A percentile compares a stretch with the other conserved stretches of the same genome.
Conservation (phyloP, 2,329 filamentous ascomycete species). For the Aspergillus eucalypticola region DNA sequence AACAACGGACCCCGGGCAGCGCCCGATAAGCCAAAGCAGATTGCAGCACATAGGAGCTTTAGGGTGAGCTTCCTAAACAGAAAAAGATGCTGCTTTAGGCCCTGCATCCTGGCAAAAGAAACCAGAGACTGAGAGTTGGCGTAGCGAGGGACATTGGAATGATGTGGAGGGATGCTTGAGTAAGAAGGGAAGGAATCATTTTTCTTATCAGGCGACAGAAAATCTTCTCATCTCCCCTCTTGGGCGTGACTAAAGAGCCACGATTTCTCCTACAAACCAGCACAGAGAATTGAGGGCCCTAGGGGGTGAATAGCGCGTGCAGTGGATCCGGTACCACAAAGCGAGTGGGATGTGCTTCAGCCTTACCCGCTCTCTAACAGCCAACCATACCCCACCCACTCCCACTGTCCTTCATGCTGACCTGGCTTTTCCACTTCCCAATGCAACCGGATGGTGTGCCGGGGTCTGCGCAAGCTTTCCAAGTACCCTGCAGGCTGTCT, state of each 20-base stretch:
- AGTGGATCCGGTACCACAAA: neutral
- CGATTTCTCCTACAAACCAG: neutral
- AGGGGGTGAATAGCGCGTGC: neutral
- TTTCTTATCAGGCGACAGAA: neutral
- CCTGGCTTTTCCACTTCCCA: neutral
- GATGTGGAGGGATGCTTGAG: neutral
- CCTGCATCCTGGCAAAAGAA: neutral
- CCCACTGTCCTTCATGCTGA: neutral
- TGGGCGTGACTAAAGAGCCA: neutral
- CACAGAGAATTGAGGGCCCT: neutral
- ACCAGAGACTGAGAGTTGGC: neutral
- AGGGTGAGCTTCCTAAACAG: neutral
- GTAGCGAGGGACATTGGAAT: neutral
- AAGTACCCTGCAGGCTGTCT: neutral
- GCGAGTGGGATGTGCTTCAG: constrained; percentile 2
- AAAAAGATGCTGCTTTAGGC: neutral
- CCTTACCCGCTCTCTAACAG: constrained; percentile 9
- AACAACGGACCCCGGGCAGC: constrained; percentile 1
- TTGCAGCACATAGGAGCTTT: constrained; percentile 1
- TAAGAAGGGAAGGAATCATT: neutral
- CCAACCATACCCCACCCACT: neutral
- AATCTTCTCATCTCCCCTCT: neutral
- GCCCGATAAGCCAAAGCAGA: constrained; percentile 7
- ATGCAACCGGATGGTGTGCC: neutral
- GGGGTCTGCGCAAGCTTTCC: neutral